Base-by-base conservation (phyloP, 78 protist species). In the Monosiga brevicollis region DNA sequence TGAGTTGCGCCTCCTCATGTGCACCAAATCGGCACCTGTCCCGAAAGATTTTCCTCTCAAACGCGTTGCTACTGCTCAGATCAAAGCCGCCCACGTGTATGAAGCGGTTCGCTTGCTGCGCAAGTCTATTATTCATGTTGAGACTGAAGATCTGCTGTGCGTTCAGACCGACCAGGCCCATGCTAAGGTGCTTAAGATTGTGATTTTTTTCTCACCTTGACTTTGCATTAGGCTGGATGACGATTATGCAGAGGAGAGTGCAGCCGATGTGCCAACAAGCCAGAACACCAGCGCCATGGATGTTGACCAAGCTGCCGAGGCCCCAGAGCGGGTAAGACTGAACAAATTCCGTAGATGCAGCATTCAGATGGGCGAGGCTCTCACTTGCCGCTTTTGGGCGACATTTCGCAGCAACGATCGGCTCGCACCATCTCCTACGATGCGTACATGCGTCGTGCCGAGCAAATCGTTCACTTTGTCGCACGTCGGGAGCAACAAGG, bases 51-150 rank as follows among this genome's bases (percentile, higher is more conserved):
- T n/a, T n/a, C n/a, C n/a, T n/a, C n/a, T n/a, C n/a, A n/a, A n/a
- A n/a, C n/a, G n/a, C n/a, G n/a, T n/a, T n/a, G n/a, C n/a, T n/a
- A n/a, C n/a, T n/a, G 73, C 26, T 15, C 35, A 49, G 25, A 81
- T 84, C 38, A 1, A 22, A 76, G 78, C 82, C 29, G 35, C 62
- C 36, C 82, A 91, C 79, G 83, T 92, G 0, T 26, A 37, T 0
- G 95, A 91, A 74, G 95, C 95, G 35, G 1, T 29, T 0, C 78
- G 90, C 74, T 72, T 92, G 24, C 77, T 92, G 36, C 25, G 78
- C n/a, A 89, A 74, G 83, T 90, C 93, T 23, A 83, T 92, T 36
- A 70, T 90, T n/a, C 92, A 90, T 42, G 87, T 92, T 32, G 80
- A 83, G 42, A 78, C 85, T 9, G 86, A 36, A 38, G 90, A 91